Evolutionary conservation across 2,329 filamentous ascomycete species (phyloP).

Genomic region (Aureobasidium lini): DNA sequence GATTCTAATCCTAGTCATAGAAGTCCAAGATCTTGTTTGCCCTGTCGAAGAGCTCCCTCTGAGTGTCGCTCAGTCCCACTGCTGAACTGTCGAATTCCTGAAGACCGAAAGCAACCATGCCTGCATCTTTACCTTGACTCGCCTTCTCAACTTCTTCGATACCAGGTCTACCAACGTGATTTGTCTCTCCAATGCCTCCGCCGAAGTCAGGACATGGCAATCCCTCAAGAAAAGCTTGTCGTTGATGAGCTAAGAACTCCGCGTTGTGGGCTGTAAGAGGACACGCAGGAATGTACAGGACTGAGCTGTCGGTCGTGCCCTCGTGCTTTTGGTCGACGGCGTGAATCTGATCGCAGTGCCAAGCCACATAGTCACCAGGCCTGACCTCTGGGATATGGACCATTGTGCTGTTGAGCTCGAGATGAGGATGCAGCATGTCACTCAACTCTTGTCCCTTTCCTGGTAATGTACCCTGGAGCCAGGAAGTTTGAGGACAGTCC

Average conservation of each 20-base stretch:
- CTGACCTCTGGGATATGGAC: conserved; percentile 60
- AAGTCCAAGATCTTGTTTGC: conserved; percentile 52
- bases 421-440: conserved; percentile 58
- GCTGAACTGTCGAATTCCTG: conserved; percentile 41
- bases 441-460: conserved; percentile 65
- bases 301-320: conserved; percentile 67
- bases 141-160: conserved; percentile 29
- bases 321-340: conserved; percentile 72
- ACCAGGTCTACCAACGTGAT: conserved; percentile 36
- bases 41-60: conserved; percentile 43
- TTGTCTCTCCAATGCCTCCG: conserved; percentile 56
- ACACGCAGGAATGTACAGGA: conserved; percentile 83
- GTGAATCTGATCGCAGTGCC: conserved; percentile 64
- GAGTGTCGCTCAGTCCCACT: conserved; percentile 40
- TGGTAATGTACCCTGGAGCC: conserved; percentile 62
- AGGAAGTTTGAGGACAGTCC: conserved; percentile 44
- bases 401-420: conserved; percentile 61
- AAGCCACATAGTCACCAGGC: conserved; percentile 67
- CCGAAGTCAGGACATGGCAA: conserved; percentile 41
- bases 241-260: conserved; percentile 61
- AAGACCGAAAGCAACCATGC: conserved; percentile 49
- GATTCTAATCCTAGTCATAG: neutral
- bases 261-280: conserved; percentile 71
- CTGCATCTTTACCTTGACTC: conserved; percentile 31
- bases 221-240: conserved; percentile 61